Evolutionary conservation across 768 basidiomycete genomes (phyloP).

Genomic region (Tremella mesenterica): DNA sequence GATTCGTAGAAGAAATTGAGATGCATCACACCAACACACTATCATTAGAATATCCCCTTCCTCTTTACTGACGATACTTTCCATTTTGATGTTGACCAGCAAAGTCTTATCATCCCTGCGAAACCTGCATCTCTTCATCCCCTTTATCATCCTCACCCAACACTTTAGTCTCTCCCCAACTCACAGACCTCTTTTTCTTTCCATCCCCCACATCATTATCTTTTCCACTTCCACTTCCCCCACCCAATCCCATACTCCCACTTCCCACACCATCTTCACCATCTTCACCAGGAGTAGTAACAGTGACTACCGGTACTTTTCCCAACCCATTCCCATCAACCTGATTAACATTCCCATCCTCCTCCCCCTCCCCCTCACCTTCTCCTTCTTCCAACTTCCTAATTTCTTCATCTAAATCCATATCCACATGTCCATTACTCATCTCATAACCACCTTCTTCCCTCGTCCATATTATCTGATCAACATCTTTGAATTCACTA

Average conservation of each 20-base stretch:
- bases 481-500: constrained; percentile 58
- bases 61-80: too few species aligned
- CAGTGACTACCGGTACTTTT: too few species aligned
- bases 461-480: constrained; percentile 44
- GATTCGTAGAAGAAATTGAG: too few species aligned
- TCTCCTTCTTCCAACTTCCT: constrained; percentile 37
- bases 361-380: constrained; percentile 7
- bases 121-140: constrained; percentile 3
- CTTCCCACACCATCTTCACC: constrained; percentile 14
- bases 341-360: constrained; percentile 8
- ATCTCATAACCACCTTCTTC: constrained; percentile 21
- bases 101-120: too few species aligned
- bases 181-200: constrained; percentile 28
- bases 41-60: too few species aligned
- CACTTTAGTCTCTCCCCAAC: constrained; percentile 36
- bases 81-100: too few species aligned
- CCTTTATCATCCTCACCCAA: constrained; percentile 16
- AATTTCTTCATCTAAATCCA: constrained; percentile 39
- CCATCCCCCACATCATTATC: background rate
- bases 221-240: background rate
- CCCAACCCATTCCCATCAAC: too few species aligned
- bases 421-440: constrained; percentile 16
- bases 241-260: constrained; percentile 5
- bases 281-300: constrained; percentile 4
- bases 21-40: too few species aligned